Evolutionary conservation across 2,329 filamentous ascomycete species (phyloP), one percentile per base, ranked within the genome.

Genomic region (Sclerotiophoma versabilis): DNA sequence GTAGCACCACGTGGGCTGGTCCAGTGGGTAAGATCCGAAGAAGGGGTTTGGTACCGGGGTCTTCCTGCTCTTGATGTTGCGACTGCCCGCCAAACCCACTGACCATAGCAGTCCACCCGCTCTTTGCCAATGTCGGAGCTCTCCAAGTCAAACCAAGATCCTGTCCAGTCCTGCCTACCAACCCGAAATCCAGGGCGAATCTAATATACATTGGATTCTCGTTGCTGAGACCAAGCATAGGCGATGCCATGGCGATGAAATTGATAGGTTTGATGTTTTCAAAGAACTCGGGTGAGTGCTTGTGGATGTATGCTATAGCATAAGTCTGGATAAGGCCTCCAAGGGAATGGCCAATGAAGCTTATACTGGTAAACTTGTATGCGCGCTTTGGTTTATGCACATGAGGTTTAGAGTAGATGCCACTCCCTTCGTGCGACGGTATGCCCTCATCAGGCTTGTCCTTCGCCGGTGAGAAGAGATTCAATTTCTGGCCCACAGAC

Each of bases 141-240:
- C 92, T 86, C 95, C 95, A 99, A 1, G 93, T 96, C 57, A 99
- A 79, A 19, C 95, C 95, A 8, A 99, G 82, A 77, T 99, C 95
- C 74, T 98, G 92, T 7, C 95, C 95, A 2, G 95, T 97, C 48
- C 93, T 85, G n/a, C 95, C 95, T 12, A 99, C 93, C 1, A 99
- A 83, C 0, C 95, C 95, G 77, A 98, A 96, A 72, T 99, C 95
- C 3, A 99, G 80, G 0, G 95, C 95, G 74, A 99, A 98, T 68
- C 93, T 96, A 75, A 99, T 91, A 72, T 99, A 99, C 51, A 98
- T 82, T 0, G 95, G 95, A 65, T 99, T 99, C 72, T 99, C 95
- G 72, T 99, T 97, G 75, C 93, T 98, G 30, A 98, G 79, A 0
- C 93, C 93, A 1, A 98, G 79, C 62, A 97, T 92, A 0, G 93